phyloP scores from a whole-genome alignment of 2,329 filamentous ascomycete species.

The Chrysoporthe puriensis region DNA sequence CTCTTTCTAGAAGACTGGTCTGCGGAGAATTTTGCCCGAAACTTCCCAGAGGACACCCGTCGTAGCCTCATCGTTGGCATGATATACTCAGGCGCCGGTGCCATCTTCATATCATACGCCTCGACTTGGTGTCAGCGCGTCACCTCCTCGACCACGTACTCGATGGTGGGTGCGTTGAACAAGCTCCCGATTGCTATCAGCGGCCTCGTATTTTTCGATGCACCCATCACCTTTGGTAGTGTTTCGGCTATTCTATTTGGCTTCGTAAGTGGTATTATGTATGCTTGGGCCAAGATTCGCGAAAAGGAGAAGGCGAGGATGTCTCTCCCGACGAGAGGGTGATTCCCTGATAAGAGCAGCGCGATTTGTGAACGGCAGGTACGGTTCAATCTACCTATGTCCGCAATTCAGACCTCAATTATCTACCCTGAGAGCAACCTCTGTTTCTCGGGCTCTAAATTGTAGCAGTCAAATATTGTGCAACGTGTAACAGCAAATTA shows the following conservation, averaged over 20 bases:
- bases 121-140: slow-evolving; percentile 99
- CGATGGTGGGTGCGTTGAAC: slow-evolving; percentile 97
- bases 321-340: slow-evolving; percentile 60
- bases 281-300: slow-evolving; percentile 82
- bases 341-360: background rate
- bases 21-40: slow-evolving; percentile 75
- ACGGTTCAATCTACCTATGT: slow-evolving; percentile 66
- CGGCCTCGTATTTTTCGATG: slow-evolving; percentile 92
- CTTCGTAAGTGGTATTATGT: slow-evolving; percentile 91
- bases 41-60: slow-evolving; percentile 82
- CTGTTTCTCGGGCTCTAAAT: too few species aligned
- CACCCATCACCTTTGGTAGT: slow-evolving; percentile 88
- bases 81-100: slow-evolving; percentile 89
- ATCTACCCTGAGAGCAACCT: slow-evolving; percentile 39
- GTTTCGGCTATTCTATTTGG: slow-evolving; percentile 90
- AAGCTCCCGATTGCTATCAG: slow-evolving; percentile 95
- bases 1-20: slow-evolving; percentile 93
- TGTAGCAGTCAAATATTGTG: background rate
- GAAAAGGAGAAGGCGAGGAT: slow-evolving; percentile 71
- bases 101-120: slow-evolving; percentile 98
- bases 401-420: slow-evolving; percentile 80
- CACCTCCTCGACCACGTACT: slow-evolving; percentile 96
- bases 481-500: background rate
- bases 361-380: background rate
- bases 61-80: slow-evolving; percentile 84